These are phyloP conservation scores for Boletus huronensis DNA, from an alignment of 768 basidiomycete genomes.

Conservation along the genomic window DNA sequence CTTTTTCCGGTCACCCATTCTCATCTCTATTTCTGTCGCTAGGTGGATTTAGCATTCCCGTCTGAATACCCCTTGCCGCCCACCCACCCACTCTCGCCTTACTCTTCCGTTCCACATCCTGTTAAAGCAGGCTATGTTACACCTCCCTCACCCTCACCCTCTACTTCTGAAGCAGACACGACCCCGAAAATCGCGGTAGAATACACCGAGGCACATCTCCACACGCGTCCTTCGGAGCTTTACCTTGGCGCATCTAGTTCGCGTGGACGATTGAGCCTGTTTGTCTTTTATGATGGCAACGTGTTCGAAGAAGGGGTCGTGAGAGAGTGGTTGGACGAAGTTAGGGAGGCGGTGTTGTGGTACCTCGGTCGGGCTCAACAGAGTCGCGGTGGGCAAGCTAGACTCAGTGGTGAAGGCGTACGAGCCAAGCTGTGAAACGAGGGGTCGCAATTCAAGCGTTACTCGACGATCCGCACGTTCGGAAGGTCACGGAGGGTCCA, in stretches of 20 bases:
- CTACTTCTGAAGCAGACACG: neutral
- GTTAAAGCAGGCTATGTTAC: conserved; percentile 4
- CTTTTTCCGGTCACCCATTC: neutral
- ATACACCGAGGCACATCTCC: conserved; percentile 25
- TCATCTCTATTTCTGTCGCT: neutral
- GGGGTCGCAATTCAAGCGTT: neutral
- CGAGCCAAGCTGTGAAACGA: neutral
- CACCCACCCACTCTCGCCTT: conserved; percentile 22
- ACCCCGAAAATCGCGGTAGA: conserved; percentile 15
- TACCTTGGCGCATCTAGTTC: conserved; percentile 41
- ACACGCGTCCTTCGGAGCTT: conserved; percentile 42
- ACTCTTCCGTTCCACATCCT: conserved; percentile 14
- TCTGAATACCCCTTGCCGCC: conserved; percentile 33
- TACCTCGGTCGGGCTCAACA: conserved; percentile 23
- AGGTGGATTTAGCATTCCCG: conserved; percentile 39
- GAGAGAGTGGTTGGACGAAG: conserved; percentile 47
- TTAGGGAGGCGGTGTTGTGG: conserved; percentile 32
- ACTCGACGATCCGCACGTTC: no score
- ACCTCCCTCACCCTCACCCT: neutral
- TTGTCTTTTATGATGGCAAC: conserved; percentile 42
- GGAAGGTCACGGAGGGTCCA: no score
- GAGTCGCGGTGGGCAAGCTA: neutral
- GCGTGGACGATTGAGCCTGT: conserved; percentile 32
- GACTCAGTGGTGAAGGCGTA: neutral
- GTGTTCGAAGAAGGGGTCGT: conserved; percentile 41